A percentile compares a stretch with the other conserved stretches of the same genome.
phyloP scores from a whole-genome alignment of 208 protist genomes.

The Trypanosoma boissoni region DNA sequence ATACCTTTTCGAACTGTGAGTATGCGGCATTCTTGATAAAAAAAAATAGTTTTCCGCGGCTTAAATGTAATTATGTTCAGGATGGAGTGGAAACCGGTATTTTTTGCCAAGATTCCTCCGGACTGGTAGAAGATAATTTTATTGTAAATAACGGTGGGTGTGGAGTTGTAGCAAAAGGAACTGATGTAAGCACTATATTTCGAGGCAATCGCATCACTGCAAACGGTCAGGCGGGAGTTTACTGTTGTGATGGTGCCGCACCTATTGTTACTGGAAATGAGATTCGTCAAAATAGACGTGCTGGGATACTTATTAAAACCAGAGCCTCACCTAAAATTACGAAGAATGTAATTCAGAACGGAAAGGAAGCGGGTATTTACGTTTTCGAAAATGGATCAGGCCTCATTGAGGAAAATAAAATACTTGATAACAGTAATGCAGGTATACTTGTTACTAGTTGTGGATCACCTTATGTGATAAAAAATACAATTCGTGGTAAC shows the following conservation, averaged over 20 bases:
- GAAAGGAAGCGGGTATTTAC: constrained; percentile 88
- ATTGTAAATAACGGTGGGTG: constrained; percentile 77
- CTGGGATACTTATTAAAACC: constrained; percentile 83
- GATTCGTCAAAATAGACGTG: constrained; percentile 65
- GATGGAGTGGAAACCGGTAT: constrained; percentile 77
- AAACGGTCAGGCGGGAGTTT: constrained; percentile 80
- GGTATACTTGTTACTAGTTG: constrained; percentile 81
- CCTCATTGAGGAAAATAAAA: constrained; percentile 73
- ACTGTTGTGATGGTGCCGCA: constrained; percentile 63
- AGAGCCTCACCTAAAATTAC: constrained; percentile 57
- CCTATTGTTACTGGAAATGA: constrained; percentile 80
- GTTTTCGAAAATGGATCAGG: constrained; percentile 76
- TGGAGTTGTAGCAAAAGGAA: constrained; percentile 76
- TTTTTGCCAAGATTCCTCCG: constrained; percentile 76
- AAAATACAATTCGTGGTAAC: constrained; percentile 73
- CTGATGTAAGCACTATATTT: constrained; percentile 45
- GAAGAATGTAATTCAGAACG: constrained; percentile 66
- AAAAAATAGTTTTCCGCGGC: constrained; percentile 39
- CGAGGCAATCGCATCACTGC: constrained; percentile 61
- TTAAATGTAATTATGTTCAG: constrained; percentile 65
- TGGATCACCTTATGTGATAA: constrained; percentile 61
- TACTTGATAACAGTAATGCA: constrained; percentile 72
- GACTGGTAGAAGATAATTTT: constrained; percentile 75
- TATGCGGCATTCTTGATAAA: constrained; percentile 84
- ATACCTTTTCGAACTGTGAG: constrained; percentile 71